A percentile compares a stretch with the other conserved stretches of the same genome.
phyloP scores from a whole-genome alignment of 2,329 filamentous ascomycete genomes.

The Chaetomiaceae sp. region DNA sequence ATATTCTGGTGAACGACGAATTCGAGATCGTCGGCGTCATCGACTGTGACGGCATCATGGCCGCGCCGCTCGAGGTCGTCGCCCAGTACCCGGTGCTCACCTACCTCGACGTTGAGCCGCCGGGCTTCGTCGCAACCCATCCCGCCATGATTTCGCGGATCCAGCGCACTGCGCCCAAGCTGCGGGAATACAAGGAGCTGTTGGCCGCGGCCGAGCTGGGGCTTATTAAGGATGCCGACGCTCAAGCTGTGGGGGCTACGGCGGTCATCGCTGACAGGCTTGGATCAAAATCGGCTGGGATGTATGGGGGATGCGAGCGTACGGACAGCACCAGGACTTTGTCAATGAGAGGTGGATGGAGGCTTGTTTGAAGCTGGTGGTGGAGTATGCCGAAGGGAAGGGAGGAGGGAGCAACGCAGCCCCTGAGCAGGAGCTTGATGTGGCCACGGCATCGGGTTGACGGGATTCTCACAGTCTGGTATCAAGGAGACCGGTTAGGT shows the following conservation, averaged over 20 bases:
- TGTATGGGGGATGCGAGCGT: background rate
- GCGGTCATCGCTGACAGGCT: background rate
- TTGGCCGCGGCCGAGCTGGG: background rate
- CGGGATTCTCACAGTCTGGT: too few species aligned
- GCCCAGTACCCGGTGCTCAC: background rate
- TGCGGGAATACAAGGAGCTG: background rate
- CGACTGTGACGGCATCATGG: constrained; percentile 6
- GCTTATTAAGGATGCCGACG: background rate
- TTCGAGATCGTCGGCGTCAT: constrained; percentile 4
- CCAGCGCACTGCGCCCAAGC: background rate
- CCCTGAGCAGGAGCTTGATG: too few species aligned
- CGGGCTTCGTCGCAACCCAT: background rate
- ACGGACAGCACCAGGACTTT: background rate
- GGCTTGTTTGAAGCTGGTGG: too few species aligned
- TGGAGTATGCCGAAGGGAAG: too few species aligned
- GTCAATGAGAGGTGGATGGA: too few species aligned
- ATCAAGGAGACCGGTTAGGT: too few species aligned
- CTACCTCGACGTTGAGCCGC: background rate
- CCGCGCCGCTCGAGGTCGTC: background rate
- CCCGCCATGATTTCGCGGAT: background rate
- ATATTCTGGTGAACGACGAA: background rate
- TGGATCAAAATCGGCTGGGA: background rate
- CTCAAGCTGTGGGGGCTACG: too few species aligned
- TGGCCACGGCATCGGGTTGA: too few species aligned
- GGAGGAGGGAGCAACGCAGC: too few species aligned